Conservation (phyloP, 371 early-diverging fungal species). For the Amoeboaphelidium protococcarum region DNA sequence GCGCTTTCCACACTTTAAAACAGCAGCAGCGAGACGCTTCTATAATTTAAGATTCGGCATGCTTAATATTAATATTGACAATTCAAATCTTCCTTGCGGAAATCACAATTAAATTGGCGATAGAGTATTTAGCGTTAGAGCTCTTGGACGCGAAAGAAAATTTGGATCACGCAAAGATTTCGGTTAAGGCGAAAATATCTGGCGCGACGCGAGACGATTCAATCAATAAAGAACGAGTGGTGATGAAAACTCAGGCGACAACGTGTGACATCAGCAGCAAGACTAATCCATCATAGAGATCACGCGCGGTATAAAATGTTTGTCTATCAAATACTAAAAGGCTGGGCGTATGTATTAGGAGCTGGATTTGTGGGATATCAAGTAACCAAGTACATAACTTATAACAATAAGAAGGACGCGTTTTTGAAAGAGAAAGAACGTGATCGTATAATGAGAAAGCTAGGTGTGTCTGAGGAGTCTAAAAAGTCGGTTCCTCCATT, state of each 20-base stretch:
- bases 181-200: too few relatives aligned
- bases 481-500: not conserved
- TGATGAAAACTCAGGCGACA: too few relatives aligned
- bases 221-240: not conserved
- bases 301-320: too few relatives aligned
- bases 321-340: not conserved
- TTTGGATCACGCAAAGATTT: too few relatives aligned
- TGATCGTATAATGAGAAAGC: too few relatives aligned
- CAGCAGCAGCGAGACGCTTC: constrained; percentile 91
- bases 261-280: too few relatives aligned
- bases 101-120: not conserved
- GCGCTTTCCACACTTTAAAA: constrained; percentile 94
- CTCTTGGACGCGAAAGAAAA: too few relatives aligned
- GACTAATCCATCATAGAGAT: too few relatives aligned
- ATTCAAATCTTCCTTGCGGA: not conserved
- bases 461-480: not conserved
- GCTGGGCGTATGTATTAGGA: not conserved
- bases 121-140: not conserved
- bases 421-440: not conserved
- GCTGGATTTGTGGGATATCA: not conserved
- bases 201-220: not conserved
- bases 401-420: not conserved
- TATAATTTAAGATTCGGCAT: constrained; percentile 20
- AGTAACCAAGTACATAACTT: not conserved
- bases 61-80: not conserved